These are phyloP conservation scores for Triglochin maritima DNA, from an alignment of 106 monocot species.

Conservation along the genomic window DNA sequence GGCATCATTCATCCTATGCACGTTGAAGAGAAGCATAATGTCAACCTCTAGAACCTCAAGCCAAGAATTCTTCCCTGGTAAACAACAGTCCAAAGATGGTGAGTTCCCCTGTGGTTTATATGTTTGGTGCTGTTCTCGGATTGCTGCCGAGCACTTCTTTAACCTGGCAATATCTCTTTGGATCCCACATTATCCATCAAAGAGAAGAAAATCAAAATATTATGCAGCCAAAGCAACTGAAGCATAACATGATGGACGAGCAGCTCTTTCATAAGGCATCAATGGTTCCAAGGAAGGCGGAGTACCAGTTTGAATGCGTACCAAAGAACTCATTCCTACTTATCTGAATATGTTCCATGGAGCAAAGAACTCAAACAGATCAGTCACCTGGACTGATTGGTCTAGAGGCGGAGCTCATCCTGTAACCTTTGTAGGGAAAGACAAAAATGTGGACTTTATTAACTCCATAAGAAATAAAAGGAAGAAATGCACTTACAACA, in stretches of 20 bases:
- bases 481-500: too few relatives aligned
- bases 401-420: background rate
- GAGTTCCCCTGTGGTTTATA: background rate
- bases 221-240: conserved; percentile 6
- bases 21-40: too few relatives aligned
- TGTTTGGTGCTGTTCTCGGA: background rate
- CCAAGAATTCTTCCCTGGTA: background rate
- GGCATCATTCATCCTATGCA: too few relatives aligned
- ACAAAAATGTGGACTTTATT: background rate
- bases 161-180: background rate
- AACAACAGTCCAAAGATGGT: background rate
- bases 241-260: conserved; percentile 14
- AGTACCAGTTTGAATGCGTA: conserved; percentile 7
- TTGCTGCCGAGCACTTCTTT: background rate
- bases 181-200: background rate
- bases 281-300: conserved; percentile 4
- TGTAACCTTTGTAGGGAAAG: background rate
- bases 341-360: conserved; percentile 16
- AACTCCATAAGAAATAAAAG: too few relatives aligned
- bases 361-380: conserved; percentile 13
- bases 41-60: too few relatives aligned
- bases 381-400: conserved; percentile 7
- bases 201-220: background rate
- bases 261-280: conserved; percentile 18
- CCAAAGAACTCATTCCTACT: conserved; percentile 17